These are phyloP conservation scores for Polyporus tsugae DNA, from an alignment of 1,284 basidiomycete genomes.

Conservation along the genomic window DNA sequence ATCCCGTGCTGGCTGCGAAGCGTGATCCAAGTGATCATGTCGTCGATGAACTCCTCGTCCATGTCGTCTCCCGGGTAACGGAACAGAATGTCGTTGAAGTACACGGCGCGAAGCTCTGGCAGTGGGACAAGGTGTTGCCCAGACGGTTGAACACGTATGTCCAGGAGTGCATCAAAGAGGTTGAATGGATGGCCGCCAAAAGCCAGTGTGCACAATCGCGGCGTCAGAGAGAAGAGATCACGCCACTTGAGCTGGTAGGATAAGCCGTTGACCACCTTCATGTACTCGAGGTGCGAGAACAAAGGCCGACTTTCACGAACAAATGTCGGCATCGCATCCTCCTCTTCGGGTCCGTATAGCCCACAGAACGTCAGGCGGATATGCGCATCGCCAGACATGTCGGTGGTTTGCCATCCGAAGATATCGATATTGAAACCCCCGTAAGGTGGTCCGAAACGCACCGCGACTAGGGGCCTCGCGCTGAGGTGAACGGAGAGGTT, in stretches of 20 bases:
- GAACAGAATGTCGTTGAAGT: not conserved
- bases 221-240: not conserved
- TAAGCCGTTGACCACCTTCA: not conserved
- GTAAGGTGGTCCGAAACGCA: not conserved
- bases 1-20: not conserved
- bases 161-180: not conserved
- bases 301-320: not conserved
- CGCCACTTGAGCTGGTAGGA: not conserved
- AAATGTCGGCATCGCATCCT: not conserved
- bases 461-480: not conserved
- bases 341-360: not conserved
- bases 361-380: not conserved
- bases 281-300: not conserved
- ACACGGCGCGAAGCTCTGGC: not conserved
- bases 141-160: not conserved
- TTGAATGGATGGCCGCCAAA: not conserved
- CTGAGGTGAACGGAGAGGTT: not conserved
- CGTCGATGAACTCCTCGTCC: not conserved
- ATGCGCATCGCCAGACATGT: not conserved
- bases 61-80: not conserved
- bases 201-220: not conserved
- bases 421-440: not conserved
- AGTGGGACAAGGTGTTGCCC: not conserved
- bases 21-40: not conserved
- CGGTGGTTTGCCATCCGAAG: not conserved